phyloP scores from a whole-genome alignment of 164 flowering plant species.

The Santalum album region DNA sequence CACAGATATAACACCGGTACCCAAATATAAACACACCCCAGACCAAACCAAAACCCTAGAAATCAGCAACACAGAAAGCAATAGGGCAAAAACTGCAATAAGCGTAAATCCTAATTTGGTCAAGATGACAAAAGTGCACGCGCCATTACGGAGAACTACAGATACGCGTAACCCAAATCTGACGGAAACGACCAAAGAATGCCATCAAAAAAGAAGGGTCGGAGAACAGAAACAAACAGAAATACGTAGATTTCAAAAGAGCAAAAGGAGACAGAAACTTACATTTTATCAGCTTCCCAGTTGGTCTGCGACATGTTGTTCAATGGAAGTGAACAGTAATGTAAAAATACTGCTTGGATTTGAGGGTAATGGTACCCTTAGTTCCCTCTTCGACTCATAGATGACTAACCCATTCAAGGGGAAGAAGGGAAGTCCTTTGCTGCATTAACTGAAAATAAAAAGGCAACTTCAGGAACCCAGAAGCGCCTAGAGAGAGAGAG shows the following conservation, averaged over 20 bases:
- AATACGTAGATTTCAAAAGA: not conserved
- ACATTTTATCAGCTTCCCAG: constrained; percentile 87
- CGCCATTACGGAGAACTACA: constrained; percentile 6
- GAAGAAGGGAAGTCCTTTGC: too few species aligned
- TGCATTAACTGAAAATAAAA: too few species aligned
- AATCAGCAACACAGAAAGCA: not conserved
- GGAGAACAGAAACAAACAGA: constrained; percentile 8
- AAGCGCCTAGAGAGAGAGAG: too few species aligned
- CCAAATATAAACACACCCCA: not conserved
- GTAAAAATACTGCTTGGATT: too few species aligned
- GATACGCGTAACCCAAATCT: constrained; percentile 16
- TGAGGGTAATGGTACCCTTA: too few species aligned
- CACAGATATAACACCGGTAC: not conserved
- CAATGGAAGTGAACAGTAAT: too few species aligned
- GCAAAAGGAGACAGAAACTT: constrained; percentile 10
- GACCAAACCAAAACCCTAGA: not conserved
- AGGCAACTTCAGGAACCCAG: too few species aligned
- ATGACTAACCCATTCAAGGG: too few species aligned
- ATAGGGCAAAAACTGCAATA: not conserved
- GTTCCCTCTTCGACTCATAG: too few species aligned
- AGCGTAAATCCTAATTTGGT: constrained; percentile 8
- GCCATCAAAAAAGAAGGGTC: not conserved
- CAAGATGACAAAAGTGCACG: not conserved
- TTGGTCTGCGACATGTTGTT: constrained; percentile 77
- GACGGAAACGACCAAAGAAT: constrained; percentile 2